Conservation (phyloP, 2,329 filamentous ascomycete species). For the Chrysoporthe cubensis region DNA sequence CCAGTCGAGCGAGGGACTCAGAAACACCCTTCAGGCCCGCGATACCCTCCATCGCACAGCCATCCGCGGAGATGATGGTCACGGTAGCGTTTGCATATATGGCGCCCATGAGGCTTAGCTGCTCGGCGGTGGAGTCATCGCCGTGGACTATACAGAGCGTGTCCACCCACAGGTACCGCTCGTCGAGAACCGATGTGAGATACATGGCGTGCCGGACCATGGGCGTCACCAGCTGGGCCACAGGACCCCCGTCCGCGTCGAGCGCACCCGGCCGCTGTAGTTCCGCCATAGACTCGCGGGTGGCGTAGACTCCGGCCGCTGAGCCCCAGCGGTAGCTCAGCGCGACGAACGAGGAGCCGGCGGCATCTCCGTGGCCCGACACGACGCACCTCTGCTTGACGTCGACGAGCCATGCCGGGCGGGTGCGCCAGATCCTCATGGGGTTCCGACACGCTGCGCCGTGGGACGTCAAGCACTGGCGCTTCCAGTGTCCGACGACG, state of each 20-base stretch:
- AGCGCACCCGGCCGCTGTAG: background rate
- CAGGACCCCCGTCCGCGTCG: background rate
- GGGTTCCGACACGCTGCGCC: background rate
- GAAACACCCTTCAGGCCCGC: constrained; percentile 1
- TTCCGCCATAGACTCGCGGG: background rate
- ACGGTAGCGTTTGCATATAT: constrained; percentile 33
- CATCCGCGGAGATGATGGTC: constrained; percentile 30
- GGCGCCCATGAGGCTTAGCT: constrained; percentile 18
- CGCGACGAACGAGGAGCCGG: constrained; percentile 1
- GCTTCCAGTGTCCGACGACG: background rate
- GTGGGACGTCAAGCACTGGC: background rate
- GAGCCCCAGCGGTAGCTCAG: constrained; percentile 16
- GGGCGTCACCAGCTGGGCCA: constrained; percentile 16
- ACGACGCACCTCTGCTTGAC: background rate
- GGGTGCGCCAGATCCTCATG: background rate
- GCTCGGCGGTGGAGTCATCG: constrained; percentile 11
- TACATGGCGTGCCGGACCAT: constrained; percentile 28
- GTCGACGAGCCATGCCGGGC: constrained; percentile 9
- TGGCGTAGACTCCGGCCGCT: background rate
- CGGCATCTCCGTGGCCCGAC: background rate
- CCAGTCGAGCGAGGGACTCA: background rate
- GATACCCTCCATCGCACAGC: background rate
- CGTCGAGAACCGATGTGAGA: constrained; percentile 25
- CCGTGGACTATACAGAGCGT: constrained; percentile 39
- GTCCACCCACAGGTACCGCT: constrained; percentile 40